phyloP scores from a whole-genome alignment of 2,329 filamentous ascomycete genomes.

The Aspergillus fijiensis region DNA sequence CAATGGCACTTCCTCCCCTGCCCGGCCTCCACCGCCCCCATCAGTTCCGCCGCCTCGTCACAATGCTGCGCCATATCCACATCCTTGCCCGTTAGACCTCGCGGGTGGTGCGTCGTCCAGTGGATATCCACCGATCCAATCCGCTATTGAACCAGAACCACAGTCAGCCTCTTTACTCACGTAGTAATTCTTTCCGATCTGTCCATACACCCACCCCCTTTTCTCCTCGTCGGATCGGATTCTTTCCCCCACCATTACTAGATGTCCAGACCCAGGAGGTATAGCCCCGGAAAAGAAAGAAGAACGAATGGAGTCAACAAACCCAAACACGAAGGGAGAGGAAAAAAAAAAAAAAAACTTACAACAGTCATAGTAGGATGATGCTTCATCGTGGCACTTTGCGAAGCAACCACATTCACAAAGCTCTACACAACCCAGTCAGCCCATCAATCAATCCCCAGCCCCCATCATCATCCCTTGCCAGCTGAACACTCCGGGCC shows the following conservation, averaged over 20 bases:
- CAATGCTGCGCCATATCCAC: slow-evolving; percentile 38
- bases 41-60: slow-evolving; percentile 35
- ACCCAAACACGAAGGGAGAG: neutral
- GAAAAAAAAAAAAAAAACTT: slow-evolving; percentile 15
- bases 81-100: slow-evolving; percentile 41
- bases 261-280: no score
- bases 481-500: no score
- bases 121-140: slow-evolving; percentile 40
- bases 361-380: slow-evolving; percentile 43
- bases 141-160: slow-evolving; percentile 26
- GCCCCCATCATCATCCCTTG: no score
- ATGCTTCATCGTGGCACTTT: slow-evolving; percentile 39
- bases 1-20: slow-evolving; percentile 30
- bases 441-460: neutral
- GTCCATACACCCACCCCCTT: neutral
- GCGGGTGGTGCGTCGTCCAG: slow-evolving; percentile 43
- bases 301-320: neutral
- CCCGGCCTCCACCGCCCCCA: slow-evolving; percentile 34
- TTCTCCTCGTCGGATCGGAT: neutral
- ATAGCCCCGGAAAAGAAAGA: no score
- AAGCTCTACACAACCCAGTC: slow-evolving; percentile 30
- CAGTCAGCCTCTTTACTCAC: neutral
- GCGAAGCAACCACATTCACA: slow-evolving; percentile 37
- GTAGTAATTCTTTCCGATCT: no score
- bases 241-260: neutral